Evolutionary conservation across 805 yeast species (phyloP).

Genomic region (Barnettozyma salicaria): DNA sequence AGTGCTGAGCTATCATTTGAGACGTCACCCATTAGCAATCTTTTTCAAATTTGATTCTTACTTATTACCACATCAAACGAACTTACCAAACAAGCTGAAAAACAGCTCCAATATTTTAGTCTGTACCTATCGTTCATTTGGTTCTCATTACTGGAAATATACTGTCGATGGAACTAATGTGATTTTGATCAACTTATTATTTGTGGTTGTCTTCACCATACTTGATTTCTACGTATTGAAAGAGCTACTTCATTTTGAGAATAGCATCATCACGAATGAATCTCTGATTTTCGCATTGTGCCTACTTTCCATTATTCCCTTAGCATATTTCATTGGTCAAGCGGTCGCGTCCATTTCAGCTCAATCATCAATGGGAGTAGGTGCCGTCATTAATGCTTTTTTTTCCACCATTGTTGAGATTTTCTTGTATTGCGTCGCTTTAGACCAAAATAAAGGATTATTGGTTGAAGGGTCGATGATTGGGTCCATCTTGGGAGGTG

Average conservation of each 20-base stretch:
- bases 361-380: conserved; percentile 97
- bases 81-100: conserved; percentile 11
- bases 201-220: conserved; percentile 76
- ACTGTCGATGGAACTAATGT: conserved; percentile 96
- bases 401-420: conserved; percentile 95
- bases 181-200: conserved; percentile 78
- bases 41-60: conserved; percentile 54
- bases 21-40: conserved; percentile 89
- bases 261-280: conserved; percentile 42
- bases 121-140: conserved; percentile 90
- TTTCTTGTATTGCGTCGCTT: conserved; percentile 85
- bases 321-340: conserved; percentile 96
- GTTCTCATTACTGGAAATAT: conserved; percentile 89
- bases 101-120: conserved; percentile 55
- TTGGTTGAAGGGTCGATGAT: conserved; percentile 94
- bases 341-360: conserved; percentile 99
- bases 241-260: conserved; percentile 34
- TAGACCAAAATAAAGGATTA: conserved; percentile 76
- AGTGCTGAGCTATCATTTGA: conserved; percentile 66
- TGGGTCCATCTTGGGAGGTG: conserved; percentile 91
- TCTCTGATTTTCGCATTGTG: conserved; percentile 67
- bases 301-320: conserved; percentile 78
- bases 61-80: conserved; percentile 17
- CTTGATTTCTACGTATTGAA: conserved; percentile 64
- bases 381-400: conserved; percentile 96